phyloP scores from a whole-genome alignment of 73 alveolate species.

The Paramecium sonneborni region DNA sequence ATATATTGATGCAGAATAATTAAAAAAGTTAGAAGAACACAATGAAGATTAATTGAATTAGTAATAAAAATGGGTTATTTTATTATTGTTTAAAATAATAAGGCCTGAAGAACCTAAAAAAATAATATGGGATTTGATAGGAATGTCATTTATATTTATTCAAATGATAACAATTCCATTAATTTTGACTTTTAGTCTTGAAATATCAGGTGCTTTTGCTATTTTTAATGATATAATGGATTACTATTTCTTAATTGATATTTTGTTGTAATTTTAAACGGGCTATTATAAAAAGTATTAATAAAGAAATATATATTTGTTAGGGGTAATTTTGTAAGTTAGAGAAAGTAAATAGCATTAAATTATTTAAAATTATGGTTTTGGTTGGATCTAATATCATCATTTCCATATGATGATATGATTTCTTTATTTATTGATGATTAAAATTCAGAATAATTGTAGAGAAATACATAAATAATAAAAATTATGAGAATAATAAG shows the following conservation, averaged over 20 bases:
- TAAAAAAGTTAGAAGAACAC: background rate
- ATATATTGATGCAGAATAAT: background rate
- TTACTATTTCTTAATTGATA: conserved; percentile 19
- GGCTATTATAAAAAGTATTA: conserved; percentile 18
- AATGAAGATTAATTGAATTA: background rate
- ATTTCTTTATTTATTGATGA: background rate
- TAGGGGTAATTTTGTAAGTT: conserved; percentile 20
- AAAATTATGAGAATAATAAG: conserved; percentile 5
- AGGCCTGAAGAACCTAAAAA: conserved; percentile 16
- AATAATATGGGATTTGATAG: conserved; percentile 38
- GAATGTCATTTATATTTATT: conserved; percentile 40
- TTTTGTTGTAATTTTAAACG: background rate
- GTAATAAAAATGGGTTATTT: background rate
- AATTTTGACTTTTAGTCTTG: background rate
- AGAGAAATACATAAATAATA: background rate
- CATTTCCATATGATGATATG: conserved; percentile 11
- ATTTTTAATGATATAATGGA: conserved; percentile 22
- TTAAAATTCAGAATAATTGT: background rate
- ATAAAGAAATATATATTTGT: background rate
- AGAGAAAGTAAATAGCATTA: background rate
- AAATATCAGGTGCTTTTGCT: background rate
- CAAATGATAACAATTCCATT: conserved; percentile 34
- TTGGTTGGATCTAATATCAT: conserved; percentile 1
- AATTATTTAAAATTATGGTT: conserved; percentile 27
- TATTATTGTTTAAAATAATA: background rate